Evolutionary conservation across 1,139 yeast genomes (phyloP).

Genomic region (Arxiozyma slooffiae): DNA sequence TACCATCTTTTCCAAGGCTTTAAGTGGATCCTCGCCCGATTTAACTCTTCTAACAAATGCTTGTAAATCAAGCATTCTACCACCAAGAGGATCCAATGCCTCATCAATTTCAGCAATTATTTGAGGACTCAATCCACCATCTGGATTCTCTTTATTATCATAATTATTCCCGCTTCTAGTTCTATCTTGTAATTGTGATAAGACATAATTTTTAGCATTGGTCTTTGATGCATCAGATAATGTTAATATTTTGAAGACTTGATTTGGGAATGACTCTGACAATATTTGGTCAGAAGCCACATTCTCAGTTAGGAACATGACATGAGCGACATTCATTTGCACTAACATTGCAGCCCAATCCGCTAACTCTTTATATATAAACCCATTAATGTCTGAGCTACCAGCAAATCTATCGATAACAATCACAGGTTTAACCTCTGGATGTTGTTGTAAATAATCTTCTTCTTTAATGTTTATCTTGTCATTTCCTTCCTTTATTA

Average conservation of each 20-base stretch:
- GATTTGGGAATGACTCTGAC: slow-evolving; percentile 68
- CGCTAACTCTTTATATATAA: slow-evolving; percentile 66
- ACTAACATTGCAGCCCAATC: slow-evolving; percentile 82
- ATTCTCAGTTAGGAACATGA: slow-evolving; percentile 76
- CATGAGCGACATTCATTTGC: slow-evolving; percentile 78
- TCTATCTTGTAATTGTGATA: slow-evolving; percentile 42
- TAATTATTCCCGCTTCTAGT: slow-evolving; percentile 15
- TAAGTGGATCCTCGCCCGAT: slow-evolving; percentile 73
- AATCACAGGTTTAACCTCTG: slow-evolving; percentile 78
- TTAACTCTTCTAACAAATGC: slow-evolving; percentile 79
- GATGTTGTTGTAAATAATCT: slow-evolving; percentile 74
- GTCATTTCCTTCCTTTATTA: slow-evolving; percentile 26
- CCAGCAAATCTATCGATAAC: slow-evolving; percentile 67
- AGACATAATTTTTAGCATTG: slow-evolving; percentile 64
- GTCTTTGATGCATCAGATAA: slow-evolving; percentile 72
- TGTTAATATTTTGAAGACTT: slow-evolving; percentile 65
- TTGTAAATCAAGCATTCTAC: slow-evolving; percentile 88
- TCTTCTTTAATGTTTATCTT: slow-evolving; percentile 50
- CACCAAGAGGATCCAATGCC: slow-evolving; percentile 73
- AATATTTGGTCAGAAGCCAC: slow-evolving; percentile 64
- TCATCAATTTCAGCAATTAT: slow-evolving; percentile 36
- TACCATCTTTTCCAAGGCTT: slow-evolving; percentile 71
- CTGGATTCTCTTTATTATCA: slow-evolving; percentile 8
- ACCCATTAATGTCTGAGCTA: slow-evolving; percentile 53
- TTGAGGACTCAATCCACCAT: slow-evolving; percentile 11